Evolutionary conservation across 306 rosid genomes (phyloP).

Genomic region (Neltuma alba): DNA sequence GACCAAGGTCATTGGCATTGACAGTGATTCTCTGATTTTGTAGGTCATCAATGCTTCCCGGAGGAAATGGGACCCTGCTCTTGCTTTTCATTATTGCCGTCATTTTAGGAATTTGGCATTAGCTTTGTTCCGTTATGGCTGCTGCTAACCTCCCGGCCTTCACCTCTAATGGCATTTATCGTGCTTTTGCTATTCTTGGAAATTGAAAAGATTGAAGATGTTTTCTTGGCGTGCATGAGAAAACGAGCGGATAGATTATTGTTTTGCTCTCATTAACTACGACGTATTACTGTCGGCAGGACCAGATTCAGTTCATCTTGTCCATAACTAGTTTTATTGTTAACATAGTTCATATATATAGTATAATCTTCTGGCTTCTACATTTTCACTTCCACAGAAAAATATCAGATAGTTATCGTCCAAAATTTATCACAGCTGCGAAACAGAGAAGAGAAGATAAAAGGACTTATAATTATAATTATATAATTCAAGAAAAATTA

Average conservation of each 20-base stretch:
- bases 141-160: background rate
- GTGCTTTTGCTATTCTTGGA: background rate
- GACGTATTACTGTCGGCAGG: background rate
- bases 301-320: background rate
- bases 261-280: background rate
- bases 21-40: background rate
- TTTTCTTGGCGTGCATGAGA: background rate
- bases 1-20: background rate
- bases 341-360: background rate
- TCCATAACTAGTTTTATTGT: background rate
- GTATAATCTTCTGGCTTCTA: background rate
- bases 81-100: slow-evolving; percentile 4
- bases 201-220: background rate
- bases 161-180: background rate
- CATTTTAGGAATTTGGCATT: slow-evolving; percentile 13
- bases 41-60: background rate
- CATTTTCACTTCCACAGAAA: background rate
- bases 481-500: background rate
- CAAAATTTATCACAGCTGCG: background rate
- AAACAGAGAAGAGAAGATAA: background rate
- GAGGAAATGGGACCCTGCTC: background rate
- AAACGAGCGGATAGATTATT: background rate
- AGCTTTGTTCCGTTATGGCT: background rate
- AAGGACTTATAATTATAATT: background rate
- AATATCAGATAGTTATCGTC: too few relatives aligned